phyloP scores from a whole-genome alignment of 768 basidiomycete species.

The Termitomyces sp. region DNA sequence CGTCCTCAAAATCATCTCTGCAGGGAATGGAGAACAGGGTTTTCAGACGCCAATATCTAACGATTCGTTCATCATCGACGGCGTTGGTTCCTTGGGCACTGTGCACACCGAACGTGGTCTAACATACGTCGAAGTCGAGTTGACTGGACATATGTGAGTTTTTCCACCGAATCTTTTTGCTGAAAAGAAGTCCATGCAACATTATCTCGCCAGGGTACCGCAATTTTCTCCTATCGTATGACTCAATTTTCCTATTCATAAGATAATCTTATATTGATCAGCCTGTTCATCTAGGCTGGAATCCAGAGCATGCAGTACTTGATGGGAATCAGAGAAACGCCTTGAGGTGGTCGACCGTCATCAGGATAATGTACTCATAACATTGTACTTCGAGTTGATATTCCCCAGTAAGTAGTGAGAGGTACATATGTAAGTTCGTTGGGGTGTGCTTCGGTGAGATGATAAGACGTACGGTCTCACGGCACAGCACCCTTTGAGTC shows the following conservation, averaged over 20 bases:
- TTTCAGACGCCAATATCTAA: neutral
- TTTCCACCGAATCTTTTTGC: neutral
- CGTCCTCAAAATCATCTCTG: neutral
- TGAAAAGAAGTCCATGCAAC: neutral
- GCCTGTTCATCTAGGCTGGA: neutral
- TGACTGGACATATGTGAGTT: neutral
- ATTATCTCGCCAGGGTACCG: neutral
- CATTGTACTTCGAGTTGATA: neutral
- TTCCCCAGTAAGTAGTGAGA: neutral
- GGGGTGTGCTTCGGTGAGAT: slow-evolving; percentile 46
- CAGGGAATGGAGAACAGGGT: neutral
- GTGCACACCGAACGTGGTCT: neutral
- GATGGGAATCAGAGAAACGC: neutral
- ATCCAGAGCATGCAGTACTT: neutral
- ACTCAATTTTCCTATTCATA: neutral
- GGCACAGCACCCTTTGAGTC: too few relatives aligned
- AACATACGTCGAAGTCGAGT: neutral
- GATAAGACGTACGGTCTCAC: too few relatives aligned
- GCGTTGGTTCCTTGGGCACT: neutral
- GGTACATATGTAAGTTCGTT: neutral
- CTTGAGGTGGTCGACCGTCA: neutral
- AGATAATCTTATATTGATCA: neutral
- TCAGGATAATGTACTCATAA: neutral
- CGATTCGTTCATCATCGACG: neutral
- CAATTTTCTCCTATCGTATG: neutral